phyloP scores from a whole-genome alignment of 73 alveolate species.

The Uronychia setigera region DNA sequence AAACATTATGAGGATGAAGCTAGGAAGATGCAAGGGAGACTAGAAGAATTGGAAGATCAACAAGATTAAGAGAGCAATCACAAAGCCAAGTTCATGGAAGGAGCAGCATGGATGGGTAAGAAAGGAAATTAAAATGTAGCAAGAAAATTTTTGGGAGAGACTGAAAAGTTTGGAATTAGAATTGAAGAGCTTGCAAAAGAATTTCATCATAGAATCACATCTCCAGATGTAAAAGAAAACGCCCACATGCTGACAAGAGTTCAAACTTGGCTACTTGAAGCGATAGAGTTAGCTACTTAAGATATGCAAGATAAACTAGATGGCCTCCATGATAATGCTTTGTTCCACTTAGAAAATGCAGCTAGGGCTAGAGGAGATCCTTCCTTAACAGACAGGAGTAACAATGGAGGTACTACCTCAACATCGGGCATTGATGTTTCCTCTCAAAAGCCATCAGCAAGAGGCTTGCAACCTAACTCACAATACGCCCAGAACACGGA shows the following conservation, averaged over 20 bases:
- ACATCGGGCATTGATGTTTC: too few species aligned
- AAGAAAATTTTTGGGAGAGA: conserved; percentile 19
- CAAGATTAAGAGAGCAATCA: conserved; percentile 17
- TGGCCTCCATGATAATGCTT: not conserved
- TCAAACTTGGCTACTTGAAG: not conserved
- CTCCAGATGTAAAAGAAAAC: not conserved
- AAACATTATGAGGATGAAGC: conserved; percentile 14
- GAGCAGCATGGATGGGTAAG: conserved; percentile 72
- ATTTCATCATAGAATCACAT: conserved; percentile 14
- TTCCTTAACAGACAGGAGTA: too few species aligned
- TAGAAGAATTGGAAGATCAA: conserved; percentile 13
- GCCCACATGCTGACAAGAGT: not conserved
- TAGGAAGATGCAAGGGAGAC: not conserved
- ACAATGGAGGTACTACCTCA: too few species aligned
- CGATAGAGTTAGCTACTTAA: not conserved
- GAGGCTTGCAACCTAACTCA: too few species aligned
- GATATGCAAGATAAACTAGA: not conserved
- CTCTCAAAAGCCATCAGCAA: too few species aligned
- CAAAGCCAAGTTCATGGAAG: conserved; percentile 68
- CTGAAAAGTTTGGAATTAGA: conserved; percentile 10
- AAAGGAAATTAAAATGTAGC: conserved; percentile 31
- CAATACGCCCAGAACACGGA: too few species aligned
- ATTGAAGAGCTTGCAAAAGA: not conserved
- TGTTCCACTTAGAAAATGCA: too few species aligned
- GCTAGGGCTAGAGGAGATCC: too few species aligned